Conservation (phyloP, 2,329 filamentous ascomycete species). For the Apiospora pterosperma region DNA sequence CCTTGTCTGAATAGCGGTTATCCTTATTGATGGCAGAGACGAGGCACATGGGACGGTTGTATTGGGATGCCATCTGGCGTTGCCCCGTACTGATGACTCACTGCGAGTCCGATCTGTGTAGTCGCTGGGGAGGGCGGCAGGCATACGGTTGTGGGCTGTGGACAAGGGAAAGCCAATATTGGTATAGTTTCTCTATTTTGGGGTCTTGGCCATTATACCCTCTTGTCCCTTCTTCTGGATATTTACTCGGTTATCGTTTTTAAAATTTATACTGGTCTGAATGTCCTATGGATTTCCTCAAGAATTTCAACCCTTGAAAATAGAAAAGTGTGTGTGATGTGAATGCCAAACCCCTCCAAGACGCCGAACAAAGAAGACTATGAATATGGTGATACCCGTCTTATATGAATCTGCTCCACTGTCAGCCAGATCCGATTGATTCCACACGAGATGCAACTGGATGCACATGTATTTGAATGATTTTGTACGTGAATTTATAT, state of each 20-base stretch:
- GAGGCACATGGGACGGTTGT: neutral
- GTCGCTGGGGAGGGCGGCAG: neutral
- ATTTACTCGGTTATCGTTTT: neutral
- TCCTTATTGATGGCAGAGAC: neutral
- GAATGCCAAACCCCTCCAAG: neutral
- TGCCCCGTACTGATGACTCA: neutral
- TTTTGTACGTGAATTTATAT: neutral
- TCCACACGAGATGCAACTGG: neutral
- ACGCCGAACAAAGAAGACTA: neutral
- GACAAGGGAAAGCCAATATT: neutral
- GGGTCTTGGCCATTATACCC: neutral
- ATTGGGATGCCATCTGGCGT: neutral
- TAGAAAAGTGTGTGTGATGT: neutral
- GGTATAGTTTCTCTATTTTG: neutral
- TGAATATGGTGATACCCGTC: neutral
- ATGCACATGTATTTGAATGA: conserved; percentile 11
- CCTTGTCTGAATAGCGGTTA: neutral
- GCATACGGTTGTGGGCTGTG: neutral
- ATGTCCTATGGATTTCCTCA: neutral
- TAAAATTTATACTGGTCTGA: neutral
- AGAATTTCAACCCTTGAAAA: neutral
- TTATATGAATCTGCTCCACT: neutral
- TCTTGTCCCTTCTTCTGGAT: neutral
- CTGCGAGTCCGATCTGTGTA: neutral
- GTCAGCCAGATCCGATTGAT: neutral